phyloP scores from a whole-genome alignment of 208 protist genomes.

The Crithidia mellificae region DNA sequence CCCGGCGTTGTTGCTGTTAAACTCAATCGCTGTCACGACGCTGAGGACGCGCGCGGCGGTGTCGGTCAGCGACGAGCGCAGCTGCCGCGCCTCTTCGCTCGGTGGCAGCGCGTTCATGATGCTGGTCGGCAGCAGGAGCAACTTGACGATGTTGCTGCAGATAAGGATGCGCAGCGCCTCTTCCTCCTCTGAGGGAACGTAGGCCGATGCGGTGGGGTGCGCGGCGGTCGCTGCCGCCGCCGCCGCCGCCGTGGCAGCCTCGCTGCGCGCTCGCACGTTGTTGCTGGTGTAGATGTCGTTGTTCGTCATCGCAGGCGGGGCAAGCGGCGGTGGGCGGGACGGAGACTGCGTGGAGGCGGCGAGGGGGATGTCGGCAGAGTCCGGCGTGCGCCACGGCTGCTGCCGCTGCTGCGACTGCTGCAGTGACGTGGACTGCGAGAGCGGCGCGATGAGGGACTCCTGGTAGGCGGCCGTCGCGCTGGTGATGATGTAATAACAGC shows the following conservation, averaged over 20 bases:
- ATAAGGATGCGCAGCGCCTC: constrained; percentile 67
- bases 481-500: constrained; percentile 67
- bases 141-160: constrained; percentile 76
- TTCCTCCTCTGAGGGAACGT: constrained; percentile 65
- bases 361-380: constrained; percentile 11
- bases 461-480: constrained; percentile 34
- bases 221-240: not conserved
- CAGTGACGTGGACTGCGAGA: not conserved
- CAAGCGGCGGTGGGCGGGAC: not conserved
- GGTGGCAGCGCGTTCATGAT: constrained; percentile 49
- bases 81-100: constrained; percentile 31
- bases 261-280: not conserved
- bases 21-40: constrained; percentile 40
- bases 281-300: not conserved
- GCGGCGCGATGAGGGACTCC: constrained; percentile 16
- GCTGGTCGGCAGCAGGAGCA: constrained; percentile 78
- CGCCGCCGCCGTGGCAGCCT: too few species aligned
- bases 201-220: constrained; percentile 9
- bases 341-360: constrained; percentile 6
- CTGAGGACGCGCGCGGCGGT: constrained; percentile 39
- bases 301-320: not conserved
- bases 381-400: constrained; percentile 17
- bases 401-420: constrained; percentile 8
- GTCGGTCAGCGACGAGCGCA: constrained; percentile 43
- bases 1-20: constrained; percentile 18